Percentiles rank a stretch among this genome's conserved stretches.
phyloP scores from a whole-genome alignment of 2,329 filamentous ascomycete genomes.

The Ceratocystis variospora region DNA sequence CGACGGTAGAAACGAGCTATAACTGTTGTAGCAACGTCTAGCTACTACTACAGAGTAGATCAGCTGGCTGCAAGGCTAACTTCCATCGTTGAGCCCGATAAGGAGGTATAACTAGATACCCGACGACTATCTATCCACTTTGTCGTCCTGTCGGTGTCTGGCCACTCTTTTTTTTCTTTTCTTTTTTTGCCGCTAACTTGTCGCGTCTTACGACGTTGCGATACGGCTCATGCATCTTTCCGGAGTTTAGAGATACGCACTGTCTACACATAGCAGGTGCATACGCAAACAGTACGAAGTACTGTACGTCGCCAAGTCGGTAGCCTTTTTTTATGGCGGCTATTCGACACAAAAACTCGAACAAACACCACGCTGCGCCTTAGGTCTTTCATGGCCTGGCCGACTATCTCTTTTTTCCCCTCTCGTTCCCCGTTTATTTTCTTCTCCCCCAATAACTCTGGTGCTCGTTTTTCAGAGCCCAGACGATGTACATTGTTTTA shows the following conservation, averaged over 20 bases:
- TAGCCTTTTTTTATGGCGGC: background rate
- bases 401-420: too few species aligned
- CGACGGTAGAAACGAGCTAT: background rate
- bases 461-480: background rate
- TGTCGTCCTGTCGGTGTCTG: background rate
- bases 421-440: background rate
- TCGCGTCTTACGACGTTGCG: background rate
- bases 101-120: too few species aligned
- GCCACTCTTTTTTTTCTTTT: background rate
- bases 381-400: background rate
- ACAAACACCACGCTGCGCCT: background rate
- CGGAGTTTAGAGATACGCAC: background rate
- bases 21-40: too few species aligned
- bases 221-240: background rate
- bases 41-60: too few species aligned
- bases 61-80: too few species aligned
- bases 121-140: too few species aligned
- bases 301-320: background rate
- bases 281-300: background rate
- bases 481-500: constrained; percentile 11
- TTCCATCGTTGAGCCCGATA: too few species aligned
- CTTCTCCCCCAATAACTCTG: background rate
- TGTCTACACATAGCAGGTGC: background rate
- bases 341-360: background rate
- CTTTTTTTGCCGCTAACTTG: background rate